A percentile compares a stretch with the other conserved stretches of the same genome.
These are phyloP conservation scores for Thinopyrum elongatum DNA, from an alignment of 176 grass and related monocot genomes.

Conservation along the genomic window DNA sequence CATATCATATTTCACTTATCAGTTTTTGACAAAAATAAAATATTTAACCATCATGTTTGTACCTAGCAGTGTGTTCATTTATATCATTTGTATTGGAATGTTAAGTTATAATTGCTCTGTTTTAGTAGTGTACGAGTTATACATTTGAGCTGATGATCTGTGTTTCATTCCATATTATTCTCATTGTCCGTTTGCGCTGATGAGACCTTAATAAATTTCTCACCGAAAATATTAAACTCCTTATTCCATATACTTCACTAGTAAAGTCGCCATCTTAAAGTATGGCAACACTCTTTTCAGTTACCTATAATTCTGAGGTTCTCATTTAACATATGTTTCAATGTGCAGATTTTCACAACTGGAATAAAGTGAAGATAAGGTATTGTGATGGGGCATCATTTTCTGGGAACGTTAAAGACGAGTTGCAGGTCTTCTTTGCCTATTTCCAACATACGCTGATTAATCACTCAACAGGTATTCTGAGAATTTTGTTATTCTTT, in stretches of 20 bases:
- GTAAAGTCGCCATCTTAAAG: background rate
- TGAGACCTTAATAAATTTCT: background rate
- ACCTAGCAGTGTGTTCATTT: background rate
- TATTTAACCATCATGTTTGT: constrained; percentile 3
- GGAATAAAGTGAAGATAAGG: constrained; percentile 85
- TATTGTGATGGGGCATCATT: constrained; percentile 85
- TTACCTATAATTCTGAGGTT: background rate
- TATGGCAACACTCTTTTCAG: background rate
- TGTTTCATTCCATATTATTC: background rate
- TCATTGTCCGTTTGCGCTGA: background rate
- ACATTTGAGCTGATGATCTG: background rate
- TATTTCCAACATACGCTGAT: background rate
- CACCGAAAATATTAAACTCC: background rate
- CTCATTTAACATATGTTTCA: background rate
- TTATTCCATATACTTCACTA: background rate
- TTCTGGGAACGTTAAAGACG: constrained; percentile 50
- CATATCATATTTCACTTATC: background rate
- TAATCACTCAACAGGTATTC: background rate
- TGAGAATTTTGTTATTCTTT: background rate
- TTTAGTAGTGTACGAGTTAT: background rate
- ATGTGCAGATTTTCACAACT: constrained; percentile 65
- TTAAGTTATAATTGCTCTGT: background rate
- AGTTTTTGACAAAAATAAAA: background rate
- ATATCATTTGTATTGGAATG: background rate
- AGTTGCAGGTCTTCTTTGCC: constrained; percentile 39